Percentiles rank a stretch among this genome's conserved stretches.
Evolutionary conservation across 257 asterid species (phyloP).

Genomic region (Scutellaria galericulata): DNA sequence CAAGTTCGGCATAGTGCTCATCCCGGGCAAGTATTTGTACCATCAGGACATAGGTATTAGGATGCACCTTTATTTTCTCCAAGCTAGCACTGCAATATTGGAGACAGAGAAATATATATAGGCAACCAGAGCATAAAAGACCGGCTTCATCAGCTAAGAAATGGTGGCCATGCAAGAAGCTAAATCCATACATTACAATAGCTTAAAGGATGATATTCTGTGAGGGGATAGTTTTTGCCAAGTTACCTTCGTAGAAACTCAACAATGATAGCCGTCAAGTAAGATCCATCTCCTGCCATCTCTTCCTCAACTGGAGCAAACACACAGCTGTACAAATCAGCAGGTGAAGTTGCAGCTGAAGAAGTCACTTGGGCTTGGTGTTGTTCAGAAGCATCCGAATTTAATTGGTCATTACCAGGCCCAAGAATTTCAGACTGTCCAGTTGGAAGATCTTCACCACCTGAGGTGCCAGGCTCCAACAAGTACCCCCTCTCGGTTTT

Average conservation of each 20-base stretch:
- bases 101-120: constrained; percentile 29
- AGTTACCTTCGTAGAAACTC: constrained; percentile 90
- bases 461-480: constrained; percentile 44
- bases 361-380: constrained; percentile 61
- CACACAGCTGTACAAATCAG: constrained; percentile 57
- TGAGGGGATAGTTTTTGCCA: constrained; percentile 17
- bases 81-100: constrained; percentile 65
- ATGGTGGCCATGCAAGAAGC: constrained; percentile 22
- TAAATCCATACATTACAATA: constrained; percentile 6
- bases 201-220: constrained; percentile 7
- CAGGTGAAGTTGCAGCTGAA: constrained; percentile 79
- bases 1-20: constrained; percentile 79
- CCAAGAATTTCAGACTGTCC: constrained; percentile 52
- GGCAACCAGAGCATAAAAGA: constrained; percentile 17
- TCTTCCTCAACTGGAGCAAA: constrained; percentile 86
- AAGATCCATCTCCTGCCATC: constrained; percentile 88
- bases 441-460: constrained; percentile 49
- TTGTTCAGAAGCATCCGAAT: constrained; percentile 54
- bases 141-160: constrained; percentile 27
- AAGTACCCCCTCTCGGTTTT: constrained; percentile 40
- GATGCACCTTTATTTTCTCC: constrained; percentile 76
- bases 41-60: constrained; percentile 67
- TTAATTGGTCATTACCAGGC: constrained; percentile 48
- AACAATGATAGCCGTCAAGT: constrained; percentile 73
- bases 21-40: constrained; percentile 85